Conservation (phyloP, 1,284 basidiomycete genomes). For the Entoloma clypeatum region DNA sequence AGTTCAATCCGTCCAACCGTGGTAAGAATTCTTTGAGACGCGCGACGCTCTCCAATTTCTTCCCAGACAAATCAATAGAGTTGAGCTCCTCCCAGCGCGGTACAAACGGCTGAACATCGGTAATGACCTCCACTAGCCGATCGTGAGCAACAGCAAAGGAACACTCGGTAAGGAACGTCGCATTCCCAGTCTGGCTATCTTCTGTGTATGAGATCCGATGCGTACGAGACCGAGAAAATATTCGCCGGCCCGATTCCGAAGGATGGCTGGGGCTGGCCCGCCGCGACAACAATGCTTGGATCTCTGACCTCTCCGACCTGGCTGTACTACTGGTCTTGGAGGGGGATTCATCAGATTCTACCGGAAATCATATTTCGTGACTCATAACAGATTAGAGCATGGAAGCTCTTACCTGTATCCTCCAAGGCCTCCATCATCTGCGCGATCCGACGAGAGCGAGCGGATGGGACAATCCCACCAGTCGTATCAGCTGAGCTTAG, state of each 20-base stretch:
- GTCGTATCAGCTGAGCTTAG: slow-evolving; percentile 22
- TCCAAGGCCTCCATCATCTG: slow-evolving; percentile 73
- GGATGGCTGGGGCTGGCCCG: slow-evolving; percentile 28
- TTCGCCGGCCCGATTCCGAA: slow-evolving; percentile 34
- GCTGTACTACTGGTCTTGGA: slow-evolving; percentile 50
- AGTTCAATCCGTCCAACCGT: slow-evolving; percentile 69
- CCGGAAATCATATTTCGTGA: background rate
- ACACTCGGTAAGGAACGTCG: slow-evolving; percentile 90
- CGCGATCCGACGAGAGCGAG: slow-evolving; percentile 73
- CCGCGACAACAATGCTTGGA: slow-evolving; percentile 44
- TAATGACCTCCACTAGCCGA: slow-evolving; percentile 87
- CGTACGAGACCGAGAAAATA: slow-evolving; percentile 45
- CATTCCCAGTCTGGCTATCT: slow-evolving; percentile 59
- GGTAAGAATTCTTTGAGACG: slow-evolving; percentile 94
- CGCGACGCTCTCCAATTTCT: slow-evolving; percentile 85
- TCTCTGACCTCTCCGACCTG: slow-evolving; percentile 40
- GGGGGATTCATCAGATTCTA: slow-evolving; percentile 53
- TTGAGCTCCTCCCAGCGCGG: slow-evolving; percentile 88
- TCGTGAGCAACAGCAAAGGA: slow-evolving; percentile 94
- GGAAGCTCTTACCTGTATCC: slow-evolving; percentile 49
- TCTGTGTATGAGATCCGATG: slow-evolving; percentile 28
- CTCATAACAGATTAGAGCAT: slow-evolving; percentile 1
- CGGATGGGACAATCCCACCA: slow-evolving; percentile 52
- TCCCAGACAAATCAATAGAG: slow-evolving; percentile 75
- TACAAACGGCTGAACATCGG: slow-evolving; percentile 93